These are phyloP conservation scores for Bruguiera sexangula DNA, from an alignment of 345 rosid species.

Conservation along the genomic window DNA sequence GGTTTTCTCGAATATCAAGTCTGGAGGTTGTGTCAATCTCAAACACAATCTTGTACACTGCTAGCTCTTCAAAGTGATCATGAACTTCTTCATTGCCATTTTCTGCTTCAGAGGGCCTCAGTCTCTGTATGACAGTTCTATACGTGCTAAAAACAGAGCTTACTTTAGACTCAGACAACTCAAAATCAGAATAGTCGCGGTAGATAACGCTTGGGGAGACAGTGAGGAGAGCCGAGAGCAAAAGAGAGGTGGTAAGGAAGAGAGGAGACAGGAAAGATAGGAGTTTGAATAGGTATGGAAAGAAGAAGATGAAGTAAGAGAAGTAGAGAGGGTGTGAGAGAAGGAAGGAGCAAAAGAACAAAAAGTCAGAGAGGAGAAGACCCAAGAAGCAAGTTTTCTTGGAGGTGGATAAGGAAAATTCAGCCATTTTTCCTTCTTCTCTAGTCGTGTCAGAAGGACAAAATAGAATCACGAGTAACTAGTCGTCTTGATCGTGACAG, in stretches of 20 bases:
- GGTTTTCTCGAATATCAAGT: slow-evolving; percentile 26
- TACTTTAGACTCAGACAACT: slow-evolving; percentile 35
- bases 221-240: slow-evolving; percentile 61
- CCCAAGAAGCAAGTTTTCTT: slow-evolving; percentile 40
- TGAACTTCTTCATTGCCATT: slow-evolving; percentile 27
- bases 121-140: slow-evolving; percentile 37
- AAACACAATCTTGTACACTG: slow-evolving; percentile 64
- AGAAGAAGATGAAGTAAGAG: slow-evolving; percentile 51
- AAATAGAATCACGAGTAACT: background rate
- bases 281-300: slow-evolving; percentile 67
- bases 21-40: slow-evolving; percentile 26
- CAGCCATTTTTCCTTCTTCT: slow-evolving; percentile 39
- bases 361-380: slow-evolving; percentile 46
- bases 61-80: slow-evolving; percentile 40
- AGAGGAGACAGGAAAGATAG: slow-evolving; percentile 84
- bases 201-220: slow-evolving; percentile 28
- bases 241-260: slow-evolving; percentile 65
- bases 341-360: slow-evolving; percentile 46
- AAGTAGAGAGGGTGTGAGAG: slow-evolving; percentile 53
- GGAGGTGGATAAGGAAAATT: slow-evolving; percentile 35
- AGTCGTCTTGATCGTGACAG: slow-evolving; percentile 10
- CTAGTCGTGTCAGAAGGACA: background rate
- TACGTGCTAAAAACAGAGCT: slow-evolving; percentile 38
- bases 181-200: slow-evolving; percentile 17
- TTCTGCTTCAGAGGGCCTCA: slow-evolving; percentile 38